Evolutionary conservation across 2,329 filamentous ascomycete genomes (phyloP).

Genomic region (Epichloe brachyelytri): DNA sequence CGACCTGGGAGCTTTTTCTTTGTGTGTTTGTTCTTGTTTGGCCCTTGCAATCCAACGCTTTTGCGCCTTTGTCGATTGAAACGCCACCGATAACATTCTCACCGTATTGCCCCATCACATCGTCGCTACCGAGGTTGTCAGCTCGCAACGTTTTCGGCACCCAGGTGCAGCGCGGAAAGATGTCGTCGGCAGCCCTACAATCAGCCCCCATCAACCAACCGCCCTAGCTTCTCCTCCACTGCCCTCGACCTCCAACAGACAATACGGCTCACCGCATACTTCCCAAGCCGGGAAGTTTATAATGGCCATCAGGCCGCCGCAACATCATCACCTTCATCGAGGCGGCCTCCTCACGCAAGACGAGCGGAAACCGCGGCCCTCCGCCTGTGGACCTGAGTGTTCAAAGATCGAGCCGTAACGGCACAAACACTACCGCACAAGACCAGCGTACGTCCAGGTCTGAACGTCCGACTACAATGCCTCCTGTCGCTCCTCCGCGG

Average conservation of each 20-base stretch:
- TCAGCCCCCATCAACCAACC: slow-evolving; percentile 41
- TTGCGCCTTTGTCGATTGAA: neutral
- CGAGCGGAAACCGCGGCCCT: slow-evolving; percentile 34
- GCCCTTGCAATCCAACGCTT: neutral
- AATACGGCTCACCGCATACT: slow-evolving; percentile 38
- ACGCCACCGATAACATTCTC: neutral
- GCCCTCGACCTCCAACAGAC: slow-evolving; percentile 33
- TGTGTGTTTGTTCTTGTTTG: neutral
- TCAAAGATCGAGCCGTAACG: slow-evolving; percentile 33
- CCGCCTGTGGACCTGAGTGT: slow-evolving; percentile 24
- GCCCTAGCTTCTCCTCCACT: slow-evolving; percentile 36
- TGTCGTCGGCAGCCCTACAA: slow-evolving; percentile 48
- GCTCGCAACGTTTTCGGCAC: slow-evolving; percentile 1
- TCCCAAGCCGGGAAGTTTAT: slow-evolving; percentile 43
- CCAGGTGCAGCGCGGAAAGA: slow-evolving; percentile 15
- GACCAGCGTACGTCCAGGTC: slow-evolving; percentile 32
- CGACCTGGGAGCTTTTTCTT: neutral
- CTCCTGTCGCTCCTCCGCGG: slow-evolving; percentile 58
- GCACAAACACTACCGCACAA: slow-evolving; percentile 29
- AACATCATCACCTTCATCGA: slow-evolving; percentile 37
- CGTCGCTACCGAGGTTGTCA: slow-evolving; percentile 2
- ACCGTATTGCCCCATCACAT: neutral
- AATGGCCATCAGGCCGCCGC: slow-evolving; percentile 37
- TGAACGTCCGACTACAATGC: slow-evolving; percentile 46
- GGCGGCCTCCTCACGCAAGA: slow-evolving; percentile 38